Conservation (phyloP, 371 early-diverging fungal species). For the Lichtheimia corymbifera region DNA sequence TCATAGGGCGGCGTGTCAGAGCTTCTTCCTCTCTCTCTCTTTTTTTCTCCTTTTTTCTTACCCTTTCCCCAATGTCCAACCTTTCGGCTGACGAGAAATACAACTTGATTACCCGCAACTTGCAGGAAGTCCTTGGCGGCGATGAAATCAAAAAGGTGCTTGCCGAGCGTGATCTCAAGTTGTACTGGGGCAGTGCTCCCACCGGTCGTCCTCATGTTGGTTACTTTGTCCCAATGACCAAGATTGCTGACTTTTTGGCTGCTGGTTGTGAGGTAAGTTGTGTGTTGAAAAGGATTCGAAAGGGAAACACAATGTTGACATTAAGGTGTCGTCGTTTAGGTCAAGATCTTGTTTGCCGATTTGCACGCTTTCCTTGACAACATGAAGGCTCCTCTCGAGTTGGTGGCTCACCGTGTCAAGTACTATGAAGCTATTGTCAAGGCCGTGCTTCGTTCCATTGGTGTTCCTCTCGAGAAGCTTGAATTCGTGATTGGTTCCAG, state of each 20-base stretch:
- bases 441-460: slow-evolving; percentile 86
- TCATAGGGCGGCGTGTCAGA: too few relatives aligned
- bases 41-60: not conserved
- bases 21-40: not conserved
- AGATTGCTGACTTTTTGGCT: slow-evolving; percentile 96
- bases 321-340: slow-evolving; percentile 42
- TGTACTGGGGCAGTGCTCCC: slow-evolving; percentile 99
- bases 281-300: not conserved
- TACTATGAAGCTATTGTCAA: slow-evolving; percentile 97
- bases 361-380: slow-evolving; percentile 99
- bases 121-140: slow-evolving; percentile 96
- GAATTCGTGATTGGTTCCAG: slow-evolving; percentile 92
- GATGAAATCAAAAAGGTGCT: slow-evolving; percentile 90
- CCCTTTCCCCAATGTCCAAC: slow-evolving; percentile 32
- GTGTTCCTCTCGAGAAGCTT: slow-evolving; percentile 92
- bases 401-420: slow-evolving; percentile 84
- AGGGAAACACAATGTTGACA: not conserved
- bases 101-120: slow-evolving; percentile 91
- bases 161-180: slow-evolving; percentile 85
- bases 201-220: slow-evolving; percentile 99
- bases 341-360: slow-evolving; percentile 96
- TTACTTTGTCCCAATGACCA: slow-evolving; percentile 98
- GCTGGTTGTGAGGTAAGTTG: slow-evolving; percentile 72
- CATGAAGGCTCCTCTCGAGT: slow-evolving; percentile 97
- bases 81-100: slow-evolving; percentile 74